These are phyloP conservation scores for Fusarium bactridioides DNA, from an alignment of 2,329 filamentous ascomycete species.

Conservation along the genomic window DNA sequence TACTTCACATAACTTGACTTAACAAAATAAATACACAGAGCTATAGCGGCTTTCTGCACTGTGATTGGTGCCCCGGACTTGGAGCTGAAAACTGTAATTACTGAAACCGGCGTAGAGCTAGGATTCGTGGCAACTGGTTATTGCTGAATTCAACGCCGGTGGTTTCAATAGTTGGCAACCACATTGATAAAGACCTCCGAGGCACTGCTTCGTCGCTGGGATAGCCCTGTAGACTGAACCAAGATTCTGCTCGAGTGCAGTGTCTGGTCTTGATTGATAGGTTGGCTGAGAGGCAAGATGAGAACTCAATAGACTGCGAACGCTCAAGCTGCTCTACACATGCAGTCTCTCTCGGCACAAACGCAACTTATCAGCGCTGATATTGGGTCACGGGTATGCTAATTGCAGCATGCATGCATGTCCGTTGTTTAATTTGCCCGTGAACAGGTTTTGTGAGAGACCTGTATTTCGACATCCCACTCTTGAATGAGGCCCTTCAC, in stretches of 20 bases:
- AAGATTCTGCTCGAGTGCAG: neutral
- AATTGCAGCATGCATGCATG: slow-evolving; percentile 38
- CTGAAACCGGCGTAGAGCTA: slow-evolving; percentile 34
- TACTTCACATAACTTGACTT: neutral
- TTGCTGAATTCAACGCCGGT: slow-evolving; percentile 26
- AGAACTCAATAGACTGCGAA: slow-evolving; percentile 29
- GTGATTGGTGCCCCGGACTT: slow-evolving; percentile 27
- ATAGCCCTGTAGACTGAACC: slow-evolving; percentile 17
- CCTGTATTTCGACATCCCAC: slow-evolving; percentile 23
- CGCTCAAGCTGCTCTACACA: neutral
- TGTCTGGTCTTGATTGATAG: slow-evolving; percentile 12
- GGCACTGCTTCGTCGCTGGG: slow-evolving; percentile 18
- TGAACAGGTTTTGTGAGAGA: slow-evolving; percentile 23
- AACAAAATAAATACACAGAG: slow-evolving; percentile 1
- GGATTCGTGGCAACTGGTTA: slow-evolving; percentile 36
- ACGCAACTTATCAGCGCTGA: slow-evolving; percentile 9
- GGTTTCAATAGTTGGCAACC: slow-evolving; percentile 26
- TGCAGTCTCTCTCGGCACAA: slow-evolving; percentile 6
- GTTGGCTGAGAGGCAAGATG: slow-evolving; percentile 16
- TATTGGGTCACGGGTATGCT: slow-evolving; percentile 5
- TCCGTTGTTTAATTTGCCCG: slow-evolving; percentile 29
- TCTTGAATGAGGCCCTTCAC: slow-evolving; percentile 28
- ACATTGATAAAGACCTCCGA: slow-evolving; percentile 29
- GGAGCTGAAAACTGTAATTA: slow-evolving; percentile 29
- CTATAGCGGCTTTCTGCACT: slow-evolving; percentile 11